phyloP scores from a whole-genome alignment of 2,329 filamentous ascomycete species.

The Dactylellina cionopaga region DNA sequence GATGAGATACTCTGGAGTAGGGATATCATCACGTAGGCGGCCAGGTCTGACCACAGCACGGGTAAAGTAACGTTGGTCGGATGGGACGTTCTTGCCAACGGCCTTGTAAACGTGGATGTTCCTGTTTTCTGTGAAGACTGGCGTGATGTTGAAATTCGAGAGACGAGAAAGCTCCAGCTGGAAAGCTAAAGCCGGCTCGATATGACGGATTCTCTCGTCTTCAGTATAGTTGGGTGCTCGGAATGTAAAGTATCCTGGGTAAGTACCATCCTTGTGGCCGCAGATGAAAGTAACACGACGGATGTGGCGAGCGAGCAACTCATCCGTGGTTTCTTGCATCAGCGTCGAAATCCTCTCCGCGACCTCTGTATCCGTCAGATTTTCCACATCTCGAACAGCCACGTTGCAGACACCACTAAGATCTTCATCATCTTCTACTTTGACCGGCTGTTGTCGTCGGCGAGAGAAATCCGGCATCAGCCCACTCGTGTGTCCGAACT shows the following conservation, averaged over 20 bases:
- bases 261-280: slow-evolving; percentile 90
- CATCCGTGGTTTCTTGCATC: slow-evolving; percentile 81
- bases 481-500: slow-evolving; percentile 66
- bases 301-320: slow-evolving; percentile 81
- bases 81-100: slow-evolving; percentile 90
- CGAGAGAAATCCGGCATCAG: slow-evolving; percentile 78
- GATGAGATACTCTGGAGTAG: slow-evolving; percentile 97
- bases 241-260: slow-evolving; percentile 98
- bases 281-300: slow-evolving; percentile 96
- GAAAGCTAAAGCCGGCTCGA: slow-evolving; percentile 95
- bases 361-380: slow-evolving; percentile 81
- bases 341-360: slow-evolving; percentile 78
- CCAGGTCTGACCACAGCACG: slow-evolving; percentile 94
- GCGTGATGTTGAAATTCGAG: slow-evolving; percentile 96
- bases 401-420: slow-evolving; percentile 92
- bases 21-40: slow-evolving; percentile 94
- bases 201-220: slow-evolving; percentile 96
- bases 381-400: slow-evolving; percentile 87
- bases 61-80: slow-evolving; percentile 98
- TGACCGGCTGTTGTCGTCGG: slow-evolving; percentile 68
- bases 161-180: slow-evolving; percentile 95
- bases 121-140: slow-evolving; percentile 98
- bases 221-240: slow-evolving; percentile 88
- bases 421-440: slow-evolving; percentile 69
- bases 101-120: slow-evolving; percentile 99